phyloP scores from a whole-genome alignment of 2,329 filamentous ascomycete species.

The Aschersonia sp. region DNA sequence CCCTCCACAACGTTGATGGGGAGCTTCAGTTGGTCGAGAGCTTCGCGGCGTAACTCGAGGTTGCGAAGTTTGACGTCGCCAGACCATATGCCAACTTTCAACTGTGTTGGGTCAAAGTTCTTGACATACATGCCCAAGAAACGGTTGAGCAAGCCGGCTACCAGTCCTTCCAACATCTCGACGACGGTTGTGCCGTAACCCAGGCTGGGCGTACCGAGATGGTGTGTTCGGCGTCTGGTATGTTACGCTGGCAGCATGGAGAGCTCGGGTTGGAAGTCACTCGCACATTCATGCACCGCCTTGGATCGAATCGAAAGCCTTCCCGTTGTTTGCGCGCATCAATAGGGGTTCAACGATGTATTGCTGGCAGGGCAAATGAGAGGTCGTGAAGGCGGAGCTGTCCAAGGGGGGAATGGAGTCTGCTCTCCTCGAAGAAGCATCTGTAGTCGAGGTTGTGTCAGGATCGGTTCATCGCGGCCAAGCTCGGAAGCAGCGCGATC shows the following conservation, averaged over 20 bases:
- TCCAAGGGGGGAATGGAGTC: too few species aligned
- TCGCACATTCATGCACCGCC: background rate
- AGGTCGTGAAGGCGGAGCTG: too few species aligned
- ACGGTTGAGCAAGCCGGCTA: slow-evolving; percentile 93
- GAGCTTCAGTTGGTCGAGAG: slow-evolving; percentile 89
- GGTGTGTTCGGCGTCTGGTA: slow-evolving; percentile 1
- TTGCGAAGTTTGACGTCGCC: slow-evolving; percentile 93
- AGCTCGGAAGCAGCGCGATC: too few species aligned
- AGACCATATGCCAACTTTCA: slow-evolving; percentile 98
- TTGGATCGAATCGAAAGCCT: background rate
- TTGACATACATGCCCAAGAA: slow-evolving; percentile 99
- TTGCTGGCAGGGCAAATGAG: too few species aligned
- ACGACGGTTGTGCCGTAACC: slow-evolving; percentile 50
- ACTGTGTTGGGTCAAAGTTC: slow-evolving; percentile 95
- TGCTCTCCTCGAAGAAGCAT: too few species aligned
- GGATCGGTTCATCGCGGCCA: too few species aligned
- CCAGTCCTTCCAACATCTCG: slow-evolving; percentile 91
- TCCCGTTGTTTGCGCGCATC: background rate
- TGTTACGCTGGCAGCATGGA: background rate
- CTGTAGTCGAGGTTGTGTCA: too few species aligned
- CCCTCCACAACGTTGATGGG: slow-evolving; percentile 95
- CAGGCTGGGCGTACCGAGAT: slow-evolving; percentile 40
- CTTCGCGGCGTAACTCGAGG: slow-evolving; percentile 84
- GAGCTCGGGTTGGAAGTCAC: background rate
- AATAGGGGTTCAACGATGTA: too few species aligned